Base-by-base conservation (phyloP, 768 basidiomycete species). In the Amanita rimosa region DNA sequence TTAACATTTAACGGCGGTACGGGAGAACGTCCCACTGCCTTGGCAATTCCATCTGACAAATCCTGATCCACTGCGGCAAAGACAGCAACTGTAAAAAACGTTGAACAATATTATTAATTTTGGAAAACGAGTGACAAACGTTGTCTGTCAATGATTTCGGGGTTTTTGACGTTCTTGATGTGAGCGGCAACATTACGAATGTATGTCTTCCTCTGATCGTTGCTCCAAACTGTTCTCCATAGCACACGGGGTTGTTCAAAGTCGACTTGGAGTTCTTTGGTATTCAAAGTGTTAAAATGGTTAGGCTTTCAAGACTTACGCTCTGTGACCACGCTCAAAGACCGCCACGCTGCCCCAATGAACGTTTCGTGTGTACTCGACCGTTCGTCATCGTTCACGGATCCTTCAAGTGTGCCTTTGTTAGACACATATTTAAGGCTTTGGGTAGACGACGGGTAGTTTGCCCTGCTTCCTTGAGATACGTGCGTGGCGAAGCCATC, bases 381-480 rank as follows among this genome's bases (percentile, higher is more conserved):
- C 40, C 61, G 57, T 52, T 71, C 70, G 4, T 27, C 26, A 51
- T 79, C 72, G 37, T 72, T 67, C 14, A 58, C 65, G 48, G 56
- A 27, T 21, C 60, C 68, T 3, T 80, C 65, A 34, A 72, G 63
- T 56, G 70, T 71, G 39, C 68, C 74, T 58, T 71, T 69, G 48
- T 66, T 65, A 26, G 59, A 67, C 51, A 67, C 62, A 72, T 84
- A 91, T n/a, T 66, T 62, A 50, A 96, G 75, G 6, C 88, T 84
- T 40, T 72, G 65, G 60, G 92, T 76, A 43, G 74, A 75, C 67
- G 83, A 85, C 68, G 83, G 78, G 73, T 95, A 96, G 73, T 89
- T 91, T 53, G 94, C 90, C 19, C 88, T 76, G 51, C 70, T 62
- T 53, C 90, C 93, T 66, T 95, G 92, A 60, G 81, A 89, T 60